Evolutionary conservation across 176 grass and related monocot species (phyloP).

Genomic region (Dactylis glomerata): DNA sequence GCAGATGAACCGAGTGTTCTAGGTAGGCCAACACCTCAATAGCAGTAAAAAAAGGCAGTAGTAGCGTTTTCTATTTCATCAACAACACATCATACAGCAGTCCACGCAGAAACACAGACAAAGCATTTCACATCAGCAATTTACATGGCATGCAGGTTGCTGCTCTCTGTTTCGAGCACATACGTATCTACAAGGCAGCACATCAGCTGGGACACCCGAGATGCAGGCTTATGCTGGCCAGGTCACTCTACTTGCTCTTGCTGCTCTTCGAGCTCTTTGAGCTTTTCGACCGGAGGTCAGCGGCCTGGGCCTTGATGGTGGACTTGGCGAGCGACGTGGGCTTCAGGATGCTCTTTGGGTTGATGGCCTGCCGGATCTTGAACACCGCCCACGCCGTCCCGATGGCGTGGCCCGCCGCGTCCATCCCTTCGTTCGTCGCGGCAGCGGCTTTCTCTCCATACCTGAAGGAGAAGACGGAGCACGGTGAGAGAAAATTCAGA

Average conservation of each 20-base stretch:
- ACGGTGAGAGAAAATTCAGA: not conserved
- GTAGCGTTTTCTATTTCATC: not conserved
- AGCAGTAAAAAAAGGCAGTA: not conserved
- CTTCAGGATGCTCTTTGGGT: slow-evolving; percentile 72
- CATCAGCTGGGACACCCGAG: not conserved
- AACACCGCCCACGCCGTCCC: slow-evolving; percentile 68
- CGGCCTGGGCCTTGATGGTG: slow-evolving; percentile 36
- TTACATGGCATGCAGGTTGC: not conserved
- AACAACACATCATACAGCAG: not conserved
- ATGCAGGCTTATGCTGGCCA: not conserved
- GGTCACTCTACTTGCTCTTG: slow-evolving; percentile 29
- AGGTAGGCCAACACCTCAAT: not conserved
- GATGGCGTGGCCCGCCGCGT: slow-evolving; percentile 65
- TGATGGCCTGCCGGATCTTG: slow-evolving; percentile 75
- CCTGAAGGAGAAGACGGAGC: slow-evolving; percentile 25
- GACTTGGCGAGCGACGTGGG: slow-evolving; percentile 49
- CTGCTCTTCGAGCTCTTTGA: slow-evolving; percentile 15
- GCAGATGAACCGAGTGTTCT: not conserved
- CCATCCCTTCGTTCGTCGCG: slow-evolving; percentile 60
- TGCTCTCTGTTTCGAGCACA: not conserved
- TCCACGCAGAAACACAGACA: not conserved
- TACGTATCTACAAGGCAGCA: not conserved
- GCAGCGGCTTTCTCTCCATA: slow-evolving; percentile 78
- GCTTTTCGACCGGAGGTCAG: slow-evolving; percentile 40
- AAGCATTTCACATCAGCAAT: not conserved